Percentiles rank a stretch among this genome's conserved stretches.
Conservation (phyloP, 805 yeast genomes). For the Schwanniomyces yamadae region DNA sequence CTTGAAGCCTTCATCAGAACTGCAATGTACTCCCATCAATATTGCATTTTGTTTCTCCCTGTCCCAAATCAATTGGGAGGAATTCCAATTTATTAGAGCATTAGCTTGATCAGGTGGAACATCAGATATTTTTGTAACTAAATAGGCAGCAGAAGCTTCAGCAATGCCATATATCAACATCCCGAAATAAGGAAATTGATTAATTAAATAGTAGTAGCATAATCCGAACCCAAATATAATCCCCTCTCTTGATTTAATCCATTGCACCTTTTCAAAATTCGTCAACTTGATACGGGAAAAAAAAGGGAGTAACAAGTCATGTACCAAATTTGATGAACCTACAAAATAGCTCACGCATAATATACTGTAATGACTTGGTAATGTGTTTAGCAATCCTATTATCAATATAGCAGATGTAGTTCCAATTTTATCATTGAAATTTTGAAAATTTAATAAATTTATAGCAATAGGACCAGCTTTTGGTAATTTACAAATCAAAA, state of each 20-base stretch:
- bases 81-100: slow-evolving; percentile 29
- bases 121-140: slow-evolving; percentile 53
- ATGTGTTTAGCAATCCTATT: slow-evolving; percentile 30
- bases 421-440: slow-evolving; percentile 47
- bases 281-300: slow-evolving; percentile 47
- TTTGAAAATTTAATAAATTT: slow-evolving; percentile 43
- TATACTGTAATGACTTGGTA: slow-evolving; percentile 36
- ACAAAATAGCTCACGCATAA: slow-evolving; percentile 43
- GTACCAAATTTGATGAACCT: slow-evolving; percentile 45
- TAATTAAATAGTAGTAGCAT: slow-evolving; percentile 42
- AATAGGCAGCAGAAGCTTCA: slow-evolving; percentile 51
- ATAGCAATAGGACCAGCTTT: slow-evolving; percentile 41
- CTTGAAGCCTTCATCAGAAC: slow-evolving; percentile 20
- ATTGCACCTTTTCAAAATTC: slow-evolving; percentile 40
- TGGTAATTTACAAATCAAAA: slow-evolving; percentile 39
- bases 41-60: slow-evolving; percentile 17
- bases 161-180: slow-evolving; percentile 52
- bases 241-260: slow-evolving; percentile 56
- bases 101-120: slow-evolving; percentile 32
- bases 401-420: slow-evolving; percentile 41
- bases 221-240: slow-evolving; percentile 56
- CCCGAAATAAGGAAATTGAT: slow-evolving; percentile 44
- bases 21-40: slow-evolving; percentile 19
- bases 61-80: slow-evolving; percentile 33
- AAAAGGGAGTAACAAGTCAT: slow-evolving; percentile 51